Percentiles rank a stretch among this genome's conserved stretches.
phyloP scores from a whole-genome alignment of 495 filamentous ascomycete species.

The Pseudotulostoma volvatum region DNA sequence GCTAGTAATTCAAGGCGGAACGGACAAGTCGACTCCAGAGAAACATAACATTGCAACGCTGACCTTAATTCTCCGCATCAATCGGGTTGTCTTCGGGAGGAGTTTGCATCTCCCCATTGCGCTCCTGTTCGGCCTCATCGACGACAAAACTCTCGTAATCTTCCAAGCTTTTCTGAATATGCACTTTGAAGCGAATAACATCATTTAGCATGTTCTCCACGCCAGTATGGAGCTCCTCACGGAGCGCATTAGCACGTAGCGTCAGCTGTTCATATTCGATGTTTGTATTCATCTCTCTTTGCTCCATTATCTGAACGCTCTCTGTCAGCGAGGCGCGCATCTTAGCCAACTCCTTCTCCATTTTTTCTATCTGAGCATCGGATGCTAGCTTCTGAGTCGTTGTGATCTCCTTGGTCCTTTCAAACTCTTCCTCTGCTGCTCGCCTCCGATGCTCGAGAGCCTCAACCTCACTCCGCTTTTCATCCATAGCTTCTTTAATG shows the following conservation, averaged over 20 bases:
- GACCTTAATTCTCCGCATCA: too few relatives aligned
- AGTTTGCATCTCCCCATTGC: conserved; percentile 35
- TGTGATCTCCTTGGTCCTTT: conserved; percentile 80
- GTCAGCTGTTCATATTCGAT: conserved; percentile 94
- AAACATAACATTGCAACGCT: too few relatives aligned
- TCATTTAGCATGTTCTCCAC: conserved; percentile 93
- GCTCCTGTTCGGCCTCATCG: conserved; percentile 76
- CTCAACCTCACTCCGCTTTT: conserved; percentile 83
- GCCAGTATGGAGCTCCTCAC: conserved; percentile 90
- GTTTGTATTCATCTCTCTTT: conserved; percentile 89
- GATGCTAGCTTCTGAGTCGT: conserved; percentile 70
- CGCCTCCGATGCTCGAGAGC: conserved; percentile 71
- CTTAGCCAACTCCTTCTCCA: conserved; percentile 91
- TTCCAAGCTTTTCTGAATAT: conserved; percentile 79
- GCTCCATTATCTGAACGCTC: conserved; percentile 80
- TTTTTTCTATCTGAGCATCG: conserved; percentile 90
- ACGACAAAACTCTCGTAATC: conserved; percentile 86
- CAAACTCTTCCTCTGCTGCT: conserved; percentile 81
- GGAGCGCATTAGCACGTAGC: conserved; percentile 61
- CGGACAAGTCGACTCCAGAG: too few relatives aligned
- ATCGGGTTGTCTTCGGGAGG: conserved; percentile 11
- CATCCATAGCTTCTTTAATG: conserved; percentile 86
- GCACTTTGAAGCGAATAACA: conserved; percentile 96
- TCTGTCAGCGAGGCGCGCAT: conserved; percentile 78
- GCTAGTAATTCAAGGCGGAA: too few relatives aligned